phyloP scores from a whole-genome alignment of 78 protist species.

The Dictyostelium intermedium region DNA sequence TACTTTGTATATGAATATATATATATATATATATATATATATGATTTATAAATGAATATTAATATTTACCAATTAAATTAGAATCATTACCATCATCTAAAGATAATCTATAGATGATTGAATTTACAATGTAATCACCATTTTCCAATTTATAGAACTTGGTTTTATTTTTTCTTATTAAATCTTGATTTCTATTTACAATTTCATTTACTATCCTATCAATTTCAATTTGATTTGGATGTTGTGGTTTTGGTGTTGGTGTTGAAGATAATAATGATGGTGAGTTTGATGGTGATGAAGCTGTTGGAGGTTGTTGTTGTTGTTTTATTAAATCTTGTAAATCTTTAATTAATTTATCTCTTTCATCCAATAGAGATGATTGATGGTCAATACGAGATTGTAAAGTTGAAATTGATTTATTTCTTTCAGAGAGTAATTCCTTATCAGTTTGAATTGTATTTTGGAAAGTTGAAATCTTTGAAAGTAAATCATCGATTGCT shows the following conservation, averaged over 20 bases:
- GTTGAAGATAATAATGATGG: not conserved
- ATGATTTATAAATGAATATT: not conserved
- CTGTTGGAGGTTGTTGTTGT: not conserved
- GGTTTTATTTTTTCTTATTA: not conserved
- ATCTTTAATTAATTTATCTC: not conserved
- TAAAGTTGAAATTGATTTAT: not conserved
- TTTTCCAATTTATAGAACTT: not conserved
- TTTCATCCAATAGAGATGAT: not conserved
- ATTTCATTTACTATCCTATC: not conserved
- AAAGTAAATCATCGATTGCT: not conserved
- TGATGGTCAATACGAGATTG: not conserved
- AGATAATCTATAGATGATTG: not conserved
- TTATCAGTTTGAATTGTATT: not conserved
- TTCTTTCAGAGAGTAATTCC: not conserved
- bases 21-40: too few relatives aligned
- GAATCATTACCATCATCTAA: not conserved
- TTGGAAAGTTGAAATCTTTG: not conserved
- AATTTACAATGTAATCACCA: slow-evolving; percentile 6
- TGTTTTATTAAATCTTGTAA: not conserved
- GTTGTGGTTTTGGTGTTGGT: not conserved
- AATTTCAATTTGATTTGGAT: not conserved
- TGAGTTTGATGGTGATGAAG: not conserved
- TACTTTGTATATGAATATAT: too few relatives aligned
- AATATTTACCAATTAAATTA: slow-evolving; percentile 2
- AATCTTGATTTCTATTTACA: not conserved